Conservation (phyloP, 257 asterid genomes). For the Solanum chilense region DNA sequence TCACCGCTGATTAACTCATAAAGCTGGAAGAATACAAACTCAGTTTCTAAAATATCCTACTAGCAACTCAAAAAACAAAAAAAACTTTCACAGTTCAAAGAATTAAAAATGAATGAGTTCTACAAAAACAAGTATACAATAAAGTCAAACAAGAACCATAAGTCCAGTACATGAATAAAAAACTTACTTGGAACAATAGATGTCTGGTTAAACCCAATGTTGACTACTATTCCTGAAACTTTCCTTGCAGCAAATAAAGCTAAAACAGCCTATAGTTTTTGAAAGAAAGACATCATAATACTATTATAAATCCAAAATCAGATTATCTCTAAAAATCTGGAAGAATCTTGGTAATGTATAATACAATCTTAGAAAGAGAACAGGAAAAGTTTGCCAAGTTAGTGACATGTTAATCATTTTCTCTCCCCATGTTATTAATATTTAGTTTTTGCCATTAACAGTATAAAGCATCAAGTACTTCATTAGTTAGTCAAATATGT, state of each 20-base stretch:
- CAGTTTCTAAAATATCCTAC: neutral
- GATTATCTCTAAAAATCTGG: neutral
- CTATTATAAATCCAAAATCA: neutral
- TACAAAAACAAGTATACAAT: neutral
- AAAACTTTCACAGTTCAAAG: neutral
- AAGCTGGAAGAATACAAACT: neutral
- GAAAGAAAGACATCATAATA: neutral
- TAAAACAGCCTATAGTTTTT: conserved; percentile 62
- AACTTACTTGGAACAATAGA: conserved; percentile 83
- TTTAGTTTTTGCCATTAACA: neutral
- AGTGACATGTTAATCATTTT: neutral
- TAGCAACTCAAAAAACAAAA: neutral
- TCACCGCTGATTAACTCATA: neutral
- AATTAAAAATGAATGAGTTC: neutral
- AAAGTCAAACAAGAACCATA: neutral
- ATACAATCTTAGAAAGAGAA: neutral
- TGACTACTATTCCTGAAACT: conserved; percentile 86
- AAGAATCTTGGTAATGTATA: neutral
- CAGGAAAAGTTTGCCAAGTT: neutral
- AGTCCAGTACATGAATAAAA: neutral
- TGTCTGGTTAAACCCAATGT: conserved; percentile 89
- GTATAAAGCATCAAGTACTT: neutral
- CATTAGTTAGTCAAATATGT: neutral
- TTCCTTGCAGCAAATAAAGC: conserved; percentile 86
- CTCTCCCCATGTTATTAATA: neutral